Percentiles rank a stretch among this genome's conserved stretches.
These are phyloP conservation scores for Paramyrothecium sp. DNA, from an alignment of 2,329 filamentous ascomycete genomes.

Conservation along the genomic window DNA sequence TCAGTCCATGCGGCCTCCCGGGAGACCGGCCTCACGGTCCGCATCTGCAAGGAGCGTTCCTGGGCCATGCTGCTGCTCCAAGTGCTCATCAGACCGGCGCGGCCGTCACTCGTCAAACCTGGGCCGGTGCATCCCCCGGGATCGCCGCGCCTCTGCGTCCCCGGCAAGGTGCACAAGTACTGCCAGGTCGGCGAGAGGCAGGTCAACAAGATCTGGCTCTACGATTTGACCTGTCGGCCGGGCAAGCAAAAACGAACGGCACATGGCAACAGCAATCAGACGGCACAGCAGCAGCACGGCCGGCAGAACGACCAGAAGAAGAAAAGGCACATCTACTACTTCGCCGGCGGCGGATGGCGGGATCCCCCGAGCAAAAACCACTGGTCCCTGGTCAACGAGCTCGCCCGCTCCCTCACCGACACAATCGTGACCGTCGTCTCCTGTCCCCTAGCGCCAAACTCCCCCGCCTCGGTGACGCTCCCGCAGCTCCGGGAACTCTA, in stretches of 20 bases:
- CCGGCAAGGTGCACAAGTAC: constrained; percentile 6
- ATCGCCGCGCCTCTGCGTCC: constrained; percentile 10
- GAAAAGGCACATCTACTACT: constrained; percentile 44
- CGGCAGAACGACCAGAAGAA: constrained; percentile 4
- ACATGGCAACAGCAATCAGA: background rate
- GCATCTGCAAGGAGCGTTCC: background rate
- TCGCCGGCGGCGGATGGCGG: constrained; percentile 56
- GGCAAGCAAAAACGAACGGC: background rate
- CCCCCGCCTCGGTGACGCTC: constrained; percentile 46
- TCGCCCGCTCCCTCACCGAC: constrained; percentile 38
- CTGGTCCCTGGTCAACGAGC: constrained; percentile 47
- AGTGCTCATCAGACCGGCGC: constrained; percentile 9
- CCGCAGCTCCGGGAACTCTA: constrained; percentile 46
- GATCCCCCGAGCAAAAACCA: constrained; percentile 47
- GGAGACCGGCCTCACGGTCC: background rate
- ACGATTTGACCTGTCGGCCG: constrained; percentile 14
- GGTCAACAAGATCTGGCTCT: constrained; percentile 22
- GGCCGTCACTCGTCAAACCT: constrained; percentile 8
- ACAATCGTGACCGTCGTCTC: constrained; percentile 46
- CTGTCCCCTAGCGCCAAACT: constrained; percentile 51
- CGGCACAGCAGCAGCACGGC: background rate
- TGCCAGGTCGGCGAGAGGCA: constrained; percentile 15
- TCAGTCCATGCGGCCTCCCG: background rate
- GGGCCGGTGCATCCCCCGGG: constrained; percentile 5
- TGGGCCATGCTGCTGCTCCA: constrained; percentile 9